A percentile compares a stretch with the other conserved stretches of the same genome.
Conservation (phyloP, 306 rosid genomes). For the Prunus padus region DNA sequence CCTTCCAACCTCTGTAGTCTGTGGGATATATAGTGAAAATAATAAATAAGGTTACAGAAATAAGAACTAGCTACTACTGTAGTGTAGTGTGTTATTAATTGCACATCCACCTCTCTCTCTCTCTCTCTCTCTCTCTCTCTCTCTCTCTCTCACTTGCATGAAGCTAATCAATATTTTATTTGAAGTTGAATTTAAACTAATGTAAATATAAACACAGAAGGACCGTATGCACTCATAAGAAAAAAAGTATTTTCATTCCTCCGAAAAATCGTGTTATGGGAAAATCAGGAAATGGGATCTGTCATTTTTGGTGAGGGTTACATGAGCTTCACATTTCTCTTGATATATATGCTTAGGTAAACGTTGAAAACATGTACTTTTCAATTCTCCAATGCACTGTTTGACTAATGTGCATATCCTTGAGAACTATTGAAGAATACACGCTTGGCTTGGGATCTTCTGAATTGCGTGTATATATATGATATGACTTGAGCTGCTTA, state of each 20-base stretch:
- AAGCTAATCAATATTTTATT: neutral
- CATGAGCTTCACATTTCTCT: no score
- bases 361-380: no score
- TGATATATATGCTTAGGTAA: no score
- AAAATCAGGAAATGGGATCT: no score
- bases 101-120: constrained; percentile 9
- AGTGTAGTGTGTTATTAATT: constrained; percentile 10
- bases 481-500: neutral
- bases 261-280: no score
- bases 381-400: neutral
- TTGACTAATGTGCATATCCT: neutral
- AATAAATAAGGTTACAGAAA: neutral
- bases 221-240: no score
- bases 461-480: neutral
- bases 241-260: no score
- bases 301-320: no score
- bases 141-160: neutral
- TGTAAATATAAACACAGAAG: no score
- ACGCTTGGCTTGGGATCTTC: neutral
- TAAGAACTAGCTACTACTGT: neutral
- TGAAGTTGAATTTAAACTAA: neutral
- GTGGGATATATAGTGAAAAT: neutral
- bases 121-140: neutral
- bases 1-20: constrained; percentile 15
- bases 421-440: neutral